A percentile compares a stretch with the other conserved stretches of the same genome.
Conservation (phyloP, 2,329 filamentous ascomycete genomes). For the Scytalidium sp. region DNA sequence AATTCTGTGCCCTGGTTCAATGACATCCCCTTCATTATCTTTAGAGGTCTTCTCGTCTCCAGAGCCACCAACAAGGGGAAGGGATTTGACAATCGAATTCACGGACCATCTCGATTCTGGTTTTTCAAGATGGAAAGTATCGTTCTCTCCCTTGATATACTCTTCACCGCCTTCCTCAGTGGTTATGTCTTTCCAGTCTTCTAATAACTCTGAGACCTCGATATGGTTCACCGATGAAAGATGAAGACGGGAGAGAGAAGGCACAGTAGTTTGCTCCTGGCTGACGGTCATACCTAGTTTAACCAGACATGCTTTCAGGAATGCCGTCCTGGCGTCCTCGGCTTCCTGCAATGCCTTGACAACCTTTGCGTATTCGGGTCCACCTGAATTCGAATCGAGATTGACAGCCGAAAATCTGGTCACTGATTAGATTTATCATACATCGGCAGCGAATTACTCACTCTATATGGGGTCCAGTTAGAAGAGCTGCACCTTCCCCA, state of each 20-base stretch:
- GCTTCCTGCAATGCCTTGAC: slow-evolving; percentile 65
- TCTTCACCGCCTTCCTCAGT: slow-evolving; percentile 63
- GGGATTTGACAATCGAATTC: slow-evolving; percentile 48
- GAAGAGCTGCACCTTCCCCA: slow-evolving; percentile 72
- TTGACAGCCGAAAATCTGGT: slow-evolving; percentile 78
- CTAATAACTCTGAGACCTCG: slow-evolving; percentile 66
- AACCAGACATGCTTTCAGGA: slow-evolving; percentile 73
- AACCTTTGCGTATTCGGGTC: slow-evolving; percentile 68
- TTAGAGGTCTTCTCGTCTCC: slow-evolving; percentile 8
- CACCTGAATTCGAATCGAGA: slow-evolving; percentile 62
- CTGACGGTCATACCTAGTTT: slow-evolving; percentile 83
- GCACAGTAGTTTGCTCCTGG: slow-evolving; percentile 65
- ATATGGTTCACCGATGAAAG: slow-evolving; percentile 66
- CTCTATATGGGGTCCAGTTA: slow-evolving; percentile 93
- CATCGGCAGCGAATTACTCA: slow-evolving; percentile 39
- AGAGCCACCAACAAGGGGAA: slow-evolving; percentile 30
- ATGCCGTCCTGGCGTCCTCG: slow-evolving; percentile 67
- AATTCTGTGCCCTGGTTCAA: slow-evolving; percentile 51
- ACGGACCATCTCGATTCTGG: slow-evolving; percentile 59
- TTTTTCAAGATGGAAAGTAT: slow-evolving; percentile 77
- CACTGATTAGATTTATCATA: slow-evolving; percentile 12
- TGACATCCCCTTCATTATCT: slow-evolving; percentile 33
- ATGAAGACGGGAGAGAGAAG: slow-evolving; percentile 78
- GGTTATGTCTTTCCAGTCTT: slow-evolving; percentile 65
- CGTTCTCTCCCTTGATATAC: slow-evolving; percentile 75